Evolutionary conservation across 2,329 filamentous ascomycete genomes (phyloP).

Genomic region (Penicillium sp.): DNA sequence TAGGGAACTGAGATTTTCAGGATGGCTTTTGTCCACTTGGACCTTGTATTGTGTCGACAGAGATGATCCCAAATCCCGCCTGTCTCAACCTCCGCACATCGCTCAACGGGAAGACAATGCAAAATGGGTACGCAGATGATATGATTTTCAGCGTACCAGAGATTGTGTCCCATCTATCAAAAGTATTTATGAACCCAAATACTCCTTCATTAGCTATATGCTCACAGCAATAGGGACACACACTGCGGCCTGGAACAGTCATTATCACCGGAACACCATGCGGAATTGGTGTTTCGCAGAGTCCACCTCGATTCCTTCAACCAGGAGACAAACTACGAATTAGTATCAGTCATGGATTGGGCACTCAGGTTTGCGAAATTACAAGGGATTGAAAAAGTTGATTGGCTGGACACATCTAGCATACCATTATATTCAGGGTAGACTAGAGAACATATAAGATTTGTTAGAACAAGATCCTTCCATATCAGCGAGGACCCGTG

Average conservation of each 20-base stretch:
- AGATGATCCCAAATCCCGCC: conserved; percentile 7
- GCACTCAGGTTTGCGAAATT: conserved; percentile 17
- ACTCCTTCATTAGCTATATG: no score
- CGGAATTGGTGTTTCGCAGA: conserved; percentile 18
- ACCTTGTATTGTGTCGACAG: conserved; percentile 18
- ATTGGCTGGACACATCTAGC: neutral
- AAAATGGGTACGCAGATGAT: conserved; percentile 16
- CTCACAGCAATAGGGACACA: conserved; percentile 9
- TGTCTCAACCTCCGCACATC: conserved; percentile 12
- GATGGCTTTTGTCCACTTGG: conserved; percentile 21
- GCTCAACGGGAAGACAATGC: conserved; percentile 18
- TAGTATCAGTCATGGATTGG: conserved; percentile 17
- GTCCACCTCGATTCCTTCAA: conserved; percentile 14
- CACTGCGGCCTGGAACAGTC: conserved; percentile 14
- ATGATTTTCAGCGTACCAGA: conserved; percentile 21
- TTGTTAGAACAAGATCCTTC: neutral
- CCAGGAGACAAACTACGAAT: conserved; percentile 13
- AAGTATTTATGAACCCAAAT: conserved; percentile 2
- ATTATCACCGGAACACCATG: conserved; percentile 22
- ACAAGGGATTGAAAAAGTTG: conserved; percentile 2
- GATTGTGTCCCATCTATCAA: conserved; percentile 19
- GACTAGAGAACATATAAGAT: neutral
- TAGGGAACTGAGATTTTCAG: neutral
- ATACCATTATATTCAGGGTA: neutral
- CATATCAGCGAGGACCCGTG: neutral